phyloP scores from a whole-genome alignment of 192 early-diverging fungal genomes.

The Linnemannia elongata region DNA sequence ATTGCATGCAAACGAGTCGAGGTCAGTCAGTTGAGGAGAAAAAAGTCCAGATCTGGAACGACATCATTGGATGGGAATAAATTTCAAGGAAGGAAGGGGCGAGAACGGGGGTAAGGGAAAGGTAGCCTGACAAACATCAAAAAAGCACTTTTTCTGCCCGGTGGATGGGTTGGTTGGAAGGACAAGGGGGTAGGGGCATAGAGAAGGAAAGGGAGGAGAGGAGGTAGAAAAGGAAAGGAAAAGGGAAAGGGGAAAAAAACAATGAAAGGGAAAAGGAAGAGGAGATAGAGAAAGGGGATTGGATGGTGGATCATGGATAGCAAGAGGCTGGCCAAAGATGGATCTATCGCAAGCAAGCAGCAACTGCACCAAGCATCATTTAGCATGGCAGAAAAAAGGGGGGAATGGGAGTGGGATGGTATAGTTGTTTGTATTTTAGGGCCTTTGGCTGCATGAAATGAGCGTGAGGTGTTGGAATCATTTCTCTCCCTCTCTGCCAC shows the following conservation, averaged over 20 bases:
- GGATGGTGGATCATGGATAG: background rate
- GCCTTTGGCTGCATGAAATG: too few species aligned
- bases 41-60: background rate
- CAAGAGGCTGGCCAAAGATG: background rate
- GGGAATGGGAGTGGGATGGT: too few species aligned
- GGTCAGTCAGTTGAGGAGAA: background rate
- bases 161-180: too few species aligned
- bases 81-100: background rate
- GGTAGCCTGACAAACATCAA: background rate
- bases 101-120: background rate
- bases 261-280: background rate
- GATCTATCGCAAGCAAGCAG: background rate
- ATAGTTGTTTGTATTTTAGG: too few species aligned
- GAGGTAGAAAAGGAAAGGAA: background rate
- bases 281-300: background rate
- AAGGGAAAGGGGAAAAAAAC: background rate
- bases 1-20: constrained; percentile 2
- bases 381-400: background rate
- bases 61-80: constrained; percentile 18
- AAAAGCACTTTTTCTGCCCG: too few species aligned
- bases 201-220: background rate
- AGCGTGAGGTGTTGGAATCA: too few species aligned
- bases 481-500: too few species aligned
- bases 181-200: background rate
- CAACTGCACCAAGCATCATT: background rate